Conservation (phyloP, 345 rosid species). For the Rhizophora apiculata region DNA sequence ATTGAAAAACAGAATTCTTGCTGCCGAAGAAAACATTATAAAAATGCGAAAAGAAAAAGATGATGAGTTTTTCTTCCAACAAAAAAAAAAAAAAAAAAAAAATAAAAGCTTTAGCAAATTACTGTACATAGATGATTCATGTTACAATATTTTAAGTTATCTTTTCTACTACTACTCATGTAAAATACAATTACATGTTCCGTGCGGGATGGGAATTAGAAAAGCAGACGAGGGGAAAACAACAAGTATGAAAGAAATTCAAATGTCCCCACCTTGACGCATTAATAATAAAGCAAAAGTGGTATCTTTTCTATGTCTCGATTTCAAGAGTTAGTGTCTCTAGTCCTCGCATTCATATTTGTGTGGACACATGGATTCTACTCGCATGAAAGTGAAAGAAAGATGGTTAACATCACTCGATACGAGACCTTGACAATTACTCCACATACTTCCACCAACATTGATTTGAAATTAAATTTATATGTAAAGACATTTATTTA, state of each 20-base stretch:
- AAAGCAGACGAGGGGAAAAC: background rate
- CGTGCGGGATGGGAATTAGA: conserved; percentile 7
- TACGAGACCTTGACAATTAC: no score
- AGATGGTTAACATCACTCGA: background rate
- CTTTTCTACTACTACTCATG: background rate
- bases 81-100: background rate
- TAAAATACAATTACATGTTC: conserved; percentile 3
- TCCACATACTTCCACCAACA: no score
- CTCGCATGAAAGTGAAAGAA: background rate
- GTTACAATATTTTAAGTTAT: conserved; percentile 15
- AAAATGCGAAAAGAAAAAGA: background rate
- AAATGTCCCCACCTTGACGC: background rate
- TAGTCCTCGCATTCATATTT: background rate
- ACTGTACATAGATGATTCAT: conserved; percentile 9
- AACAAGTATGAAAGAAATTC: background rate
- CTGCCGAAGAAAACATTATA: background rate
- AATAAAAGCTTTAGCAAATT: conserved; percentile 6
- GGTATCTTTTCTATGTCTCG: background rate
- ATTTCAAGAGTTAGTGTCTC: conserved; percentile 9
- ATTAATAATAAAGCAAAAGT: conserved; percentile 14
- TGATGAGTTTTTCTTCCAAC: background rate
- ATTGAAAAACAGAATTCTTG: background rate
- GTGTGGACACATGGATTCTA: no score
- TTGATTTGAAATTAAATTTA: no score
- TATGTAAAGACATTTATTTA: no score